These are phyloP conservation scores for Macrotyloma uniflorum DNA, from an alignment of 306 rosid species.

Conservation along the genomic window DNA sequence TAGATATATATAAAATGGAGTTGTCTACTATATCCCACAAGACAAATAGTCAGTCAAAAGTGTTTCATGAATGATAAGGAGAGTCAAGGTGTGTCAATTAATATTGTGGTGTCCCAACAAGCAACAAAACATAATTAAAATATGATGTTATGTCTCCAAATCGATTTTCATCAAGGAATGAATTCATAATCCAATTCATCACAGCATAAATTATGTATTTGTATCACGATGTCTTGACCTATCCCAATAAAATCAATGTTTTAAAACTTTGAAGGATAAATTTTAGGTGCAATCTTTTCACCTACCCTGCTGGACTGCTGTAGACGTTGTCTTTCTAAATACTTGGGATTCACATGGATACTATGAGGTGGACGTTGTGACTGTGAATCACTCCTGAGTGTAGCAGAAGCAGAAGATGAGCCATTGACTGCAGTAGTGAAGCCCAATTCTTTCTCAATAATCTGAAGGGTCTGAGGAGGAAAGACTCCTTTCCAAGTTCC, in stretches of 20 bases:
- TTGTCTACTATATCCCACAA: not conserved
- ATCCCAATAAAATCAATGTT: not conserved
- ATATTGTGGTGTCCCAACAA: not conserved
- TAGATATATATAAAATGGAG: not conserved
- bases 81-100: not conserved
- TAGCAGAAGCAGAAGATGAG: constrained; percentile 54
- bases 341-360: constrained; percentile 94
- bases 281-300: constrained; percentile 30
- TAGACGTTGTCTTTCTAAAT: constrained; percentile 87
- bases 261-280: not conserved
- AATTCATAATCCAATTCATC: not conserved
- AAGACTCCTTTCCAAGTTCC: constrained; percentile 97
- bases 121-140: constrained; percentile 17
- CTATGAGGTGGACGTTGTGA: constrained; percentile 78
- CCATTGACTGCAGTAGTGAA: constrained; percentile 61
- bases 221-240: not conserved
- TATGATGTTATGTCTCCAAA: not conserved
- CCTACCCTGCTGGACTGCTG: constrained; percentile 82
- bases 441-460: constrained; percentile 84
- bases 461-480: constrained; percentile 78
- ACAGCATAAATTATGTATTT: not conserved
- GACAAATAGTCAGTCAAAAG: not conserved
- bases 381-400: constrained; percentile 70
- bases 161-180: constrained; percentile 11
- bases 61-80: not conserved